Evolutionary conservation across 768 basidiomycete species (phyloP), one percentile per base, ranked within the genome.

Genomic region (Xerocomus spinulosus): DNA sequence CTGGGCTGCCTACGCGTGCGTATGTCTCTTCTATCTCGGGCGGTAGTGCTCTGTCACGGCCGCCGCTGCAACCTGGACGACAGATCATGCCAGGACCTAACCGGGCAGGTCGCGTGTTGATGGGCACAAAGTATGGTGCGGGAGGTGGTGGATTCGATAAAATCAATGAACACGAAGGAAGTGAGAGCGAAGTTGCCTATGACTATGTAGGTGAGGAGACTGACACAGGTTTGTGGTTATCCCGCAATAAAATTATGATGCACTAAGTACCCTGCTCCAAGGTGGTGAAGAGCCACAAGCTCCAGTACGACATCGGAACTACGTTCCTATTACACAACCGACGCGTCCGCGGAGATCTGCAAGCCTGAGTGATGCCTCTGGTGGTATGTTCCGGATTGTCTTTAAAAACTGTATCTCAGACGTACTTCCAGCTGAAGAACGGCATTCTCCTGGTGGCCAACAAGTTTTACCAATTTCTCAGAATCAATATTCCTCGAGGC

Each of bases 291-390:
- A 66, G 14, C 56, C 54, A 49, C 67, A 64, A 28, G 46, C 51
- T 17, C 25, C 45, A 10, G 41, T 51, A 44, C 67, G 63, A 48
- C 66, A 60, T 28, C 59, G 66, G 21, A 64, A 34, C 41, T 57
- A 68, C 26, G 61, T 29, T 23, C 52, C 66, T 42, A 49, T 52
- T 39, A 39, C 60, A 34, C 69, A 70, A 48, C 77, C 78, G 25
- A 72, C 73, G n/a, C 78, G 85, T 30, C 79, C 83, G 41, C 73
- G 87, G 48, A 76, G 87, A 46, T 88, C 86, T n/a, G 83, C 84
- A 14, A 87, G 86, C 62, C 69, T 89, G 42, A 88, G 85, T 57
- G 85, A 88, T 60, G 79, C 81, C 24, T 59, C 59, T 47, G 53
- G 52, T 25, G 56, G 57, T 57, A 51, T 34, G 52, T 71, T 67